Percentiles rank a stretch among this genome's conserved stretches.
These are phyloP conservation scores for Aspergillus spinulosporus DNA, from an alignment of 2,329 filamentous ascomycete genomes.

Conservation along the genomic window DNA sequence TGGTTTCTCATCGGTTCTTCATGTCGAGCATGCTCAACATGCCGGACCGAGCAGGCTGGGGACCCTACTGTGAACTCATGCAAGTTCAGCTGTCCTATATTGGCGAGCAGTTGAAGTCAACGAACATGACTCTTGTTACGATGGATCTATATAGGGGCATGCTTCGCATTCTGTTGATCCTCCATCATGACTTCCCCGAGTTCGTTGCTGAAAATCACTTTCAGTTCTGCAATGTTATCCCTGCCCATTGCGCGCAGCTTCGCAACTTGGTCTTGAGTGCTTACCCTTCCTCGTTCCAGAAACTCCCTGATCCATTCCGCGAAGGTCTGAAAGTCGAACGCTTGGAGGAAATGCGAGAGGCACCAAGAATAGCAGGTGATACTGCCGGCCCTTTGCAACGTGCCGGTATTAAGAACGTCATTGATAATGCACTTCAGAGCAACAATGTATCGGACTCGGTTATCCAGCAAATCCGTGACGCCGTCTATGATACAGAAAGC, in stretches of 20 bases:
- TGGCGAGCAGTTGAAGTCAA: slow-evolving; percentile 74
- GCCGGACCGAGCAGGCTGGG: slow-evolving; percentile 71
- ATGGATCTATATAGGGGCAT: slow-evolving; percentile 84
- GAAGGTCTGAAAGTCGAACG: slow-evolving; percentile 74
- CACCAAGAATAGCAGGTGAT: slow-evolving; percentile 66
- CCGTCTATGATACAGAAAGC: slow-evolving; percentile 62
- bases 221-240: slow-evolving; percentile 76
- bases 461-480: slow-evolving; percentile 73
- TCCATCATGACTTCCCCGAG: slow-evolving; percentile 93
- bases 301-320: slow-evolving; percentile 72
- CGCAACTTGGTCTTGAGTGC: slow-evolving; percentile 86
- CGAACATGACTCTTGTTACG: slow-evolving; percentile 66
- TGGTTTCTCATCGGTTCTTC: slow-evolving; percentile 83
- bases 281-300: slow-evolving; percentile 67
- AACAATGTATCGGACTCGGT: slow-evolving; percentile 68
- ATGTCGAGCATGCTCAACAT: slow-evolving; percentile 73
- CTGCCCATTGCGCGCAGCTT: slow-evolving; percentile 80
- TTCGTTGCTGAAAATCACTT: slow-evolving; percentile 88
- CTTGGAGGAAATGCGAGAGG: slow-evolving; percentile 70
- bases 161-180: slow-evolving; percentile 75
- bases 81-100: slow-evolving; percentile 71
- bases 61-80: slow-evolving; percentile 70
- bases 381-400: slow-evolving; percentile 51
- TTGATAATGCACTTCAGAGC: slow-evolving; percentile 55
- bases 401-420: slow-evolving; percentile 54